Conservation (phyloP, 306 rosid species). For the Inga oerstediana region DNA sequence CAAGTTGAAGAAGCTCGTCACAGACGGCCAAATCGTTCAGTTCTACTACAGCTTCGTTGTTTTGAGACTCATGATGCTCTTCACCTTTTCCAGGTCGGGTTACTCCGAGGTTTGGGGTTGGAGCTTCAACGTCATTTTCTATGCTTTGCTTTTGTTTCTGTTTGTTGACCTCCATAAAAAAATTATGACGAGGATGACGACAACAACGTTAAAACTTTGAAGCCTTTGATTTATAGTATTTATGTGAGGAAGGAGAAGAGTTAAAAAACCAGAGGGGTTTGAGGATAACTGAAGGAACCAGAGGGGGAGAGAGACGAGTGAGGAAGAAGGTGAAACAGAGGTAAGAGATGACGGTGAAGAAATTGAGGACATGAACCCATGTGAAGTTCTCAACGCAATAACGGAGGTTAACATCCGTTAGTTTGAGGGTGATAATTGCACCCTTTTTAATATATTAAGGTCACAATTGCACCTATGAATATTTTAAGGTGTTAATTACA, state of each 20-base stretch:
- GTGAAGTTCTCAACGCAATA: constrained; percentile 48
- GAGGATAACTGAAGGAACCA: constrained; percentile 35
- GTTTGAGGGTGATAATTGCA: too few relatives aligned
- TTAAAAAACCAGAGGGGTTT: constrained; percentile 18
- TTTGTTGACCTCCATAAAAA: constrained; percentile 65
- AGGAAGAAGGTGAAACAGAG: constrained; percentile 44
- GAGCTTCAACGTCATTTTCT: constrained; percentile 69
- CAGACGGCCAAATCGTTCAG: constrained; percentile 69
- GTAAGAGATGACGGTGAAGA: constrained; percentile 46
- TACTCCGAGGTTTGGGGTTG: constrained; percentile 77
- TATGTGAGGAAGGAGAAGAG: too few relatives aligned
- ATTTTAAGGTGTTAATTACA: too few relatives aligned
- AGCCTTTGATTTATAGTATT: background rate
- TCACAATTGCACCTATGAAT: too few relatives aligned
- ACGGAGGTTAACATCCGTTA: too few relatives aligned
- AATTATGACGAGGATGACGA: background rate
- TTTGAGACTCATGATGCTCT: constrained; percentile 50
- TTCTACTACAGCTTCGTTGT: constrained; percentile 59
- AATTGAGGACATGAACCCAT: constrained; percentile 56
- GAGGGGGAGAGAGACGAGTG: constrained; percentile 27
- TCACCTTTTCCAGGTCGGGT: constrained; percentile 59
- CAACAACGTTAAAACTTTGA: constrained; percentile 8
- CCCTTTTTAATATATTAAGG: too few relatives aligned
- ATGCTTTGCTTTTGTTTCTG: constrained; percentile 61
- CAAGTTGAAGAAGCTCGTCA: constrained; percentile 71